Conservation (phyloP, 2,329 filamentous ascomycete species). For the Ophiostoma australiae region DNA sequence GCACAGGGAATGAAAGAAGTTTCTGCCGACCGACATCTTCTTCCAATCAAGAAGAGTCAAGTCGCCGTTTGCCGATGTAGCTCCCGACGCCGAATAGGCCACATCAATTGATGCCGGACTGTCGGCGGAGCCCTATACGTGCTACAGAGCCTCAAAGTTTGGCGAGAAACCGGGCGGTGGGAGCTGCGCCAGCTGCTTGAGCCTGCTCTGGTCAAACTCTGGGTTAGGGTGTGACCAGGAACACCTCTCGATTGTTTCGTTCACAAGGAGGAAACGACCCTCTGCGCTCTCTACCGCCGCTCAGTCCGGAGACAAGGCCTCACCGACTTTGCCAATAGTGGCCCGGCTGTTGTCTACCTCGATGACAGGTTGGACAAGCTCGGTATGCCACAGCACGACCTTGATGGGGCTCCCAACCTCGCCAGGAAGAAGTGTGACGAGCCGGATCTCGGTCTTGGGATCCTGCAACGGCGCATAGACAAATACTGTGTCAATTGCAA, state of each 20-base stretch:
- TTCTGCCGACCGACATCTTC: neutral
- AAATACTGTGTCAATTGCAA: neutral
- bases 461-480: neutral
- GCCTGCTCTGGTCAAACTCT: neutral
- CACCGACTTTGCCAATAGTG: neutral
- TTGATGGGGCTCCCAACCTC: neutral
- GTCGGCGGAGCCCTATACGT: neutral
- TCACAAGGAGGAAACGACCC: neutral
- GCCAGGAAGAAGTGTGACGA: neutral
- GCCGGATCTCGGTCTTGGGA: neutral
- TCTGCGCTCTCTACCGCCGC: neutral
- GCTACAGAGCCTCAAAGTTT: neutral
- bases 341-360: neutral
- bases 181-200: neutral
- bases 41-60: neutral
- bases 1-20: neutral
- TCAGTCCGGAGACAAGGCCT: neutral
- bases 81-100: neutral
- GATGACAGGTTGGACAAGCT: neutral
- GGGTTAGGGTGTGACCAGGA: neutral
- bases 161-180: neutral
- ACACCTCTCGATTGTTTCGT: neutral
- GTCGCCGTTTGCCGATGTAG: neutral
- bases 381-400: neutral
- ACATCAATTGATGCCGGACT: neutral